A percentile compares a stretch with the other conserved stretches of the same genome.
phyloP scores from a whole-genome alignment of 176 grass and related monocot genomes.

The Coix lacrymajobi region DNA sequence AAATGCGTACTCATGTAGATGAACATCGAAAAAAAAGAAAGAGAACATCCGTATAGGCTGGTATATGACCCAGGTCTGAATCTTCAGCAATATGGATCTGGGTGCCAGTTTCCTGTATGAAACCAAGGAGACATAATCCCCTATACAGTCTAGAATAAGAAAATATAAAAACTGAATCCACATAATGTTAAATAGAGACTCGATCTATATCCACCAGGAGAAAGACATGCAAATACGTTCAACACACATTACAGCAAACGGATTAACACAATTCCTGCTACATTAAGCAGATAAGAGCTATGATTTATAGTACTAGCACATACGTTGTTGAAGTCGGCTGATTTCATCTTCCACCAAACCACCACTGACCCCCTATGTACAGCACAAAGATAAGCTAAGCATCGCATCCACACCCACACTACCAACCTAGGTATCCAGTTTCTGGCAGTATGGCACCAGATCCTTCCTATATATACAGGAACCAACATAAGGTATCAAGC shows the following conservation, averaged over 20 bases:
- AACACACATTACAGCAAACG: neutral
- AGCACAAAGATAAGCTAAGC: neutral
- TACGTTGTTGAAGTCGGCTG: conserved; percentile 51
- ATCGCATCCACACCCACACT: conserved; percentile 6
- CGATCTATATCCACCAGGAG: neutral
- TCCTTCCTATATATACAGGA: conserved; percentile 32
- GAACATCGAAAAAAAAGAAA: neutral
- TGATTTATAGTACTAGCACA: conserved; percentile 26
- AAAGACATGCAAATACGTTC: neutral
- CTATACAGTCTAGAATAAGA: neutral
- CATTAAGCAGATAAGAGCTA: conserved; percentile 9
- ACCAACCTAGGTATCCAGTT: conserved; percentile 7
- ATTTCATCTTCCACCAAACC: conserved; percentile 41
- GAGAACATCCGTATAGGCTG: neutral
- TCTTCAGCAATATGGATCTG: neutral
- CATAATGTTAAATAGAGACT: neutral
- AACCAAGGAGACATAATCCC: neutral
- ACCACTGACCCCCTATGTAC: conserved; percentile 26
- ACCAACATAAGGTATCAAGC: conserved; percentile 10
- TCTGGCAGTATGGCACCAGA: conserved; percentile 29
- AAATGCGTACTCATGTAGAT: neutral
- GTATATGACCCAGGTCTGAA: neutral
- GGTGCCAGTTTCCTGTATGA: neutral
- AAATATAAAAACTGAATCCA: neutral
- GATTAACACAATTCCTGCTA: conserved; percentile 6